These are phyloP conservation scores for Leccinum subtestaceum DNA, from an alignment of 768 basidiomycete genomes.

Conservation along the genomic window DNA sequence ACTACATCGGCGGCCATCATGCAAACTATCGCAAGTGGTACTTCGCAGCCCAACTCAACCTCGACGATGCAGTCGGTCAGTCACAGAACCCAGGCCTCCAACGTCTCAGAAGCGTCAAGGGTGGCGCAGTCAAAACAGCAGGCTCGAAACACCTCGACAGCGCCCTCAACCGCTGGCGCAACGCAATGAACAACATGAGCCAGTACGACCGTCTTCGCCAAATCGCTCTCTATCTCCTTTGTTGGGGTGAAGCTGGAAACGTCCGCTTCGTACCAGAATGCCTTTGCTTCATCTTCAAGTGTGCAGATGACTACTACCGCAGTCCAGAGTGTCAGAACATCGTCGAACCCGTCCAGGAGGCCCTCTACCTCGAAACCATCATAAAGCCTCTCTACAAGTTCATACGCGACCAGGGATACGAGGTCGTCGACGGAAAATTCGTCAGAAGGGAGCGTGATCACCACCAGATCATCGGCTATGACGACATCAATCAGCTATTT, in stretches of 20 bases:
- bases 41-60: slow-evolving; percentile 97
- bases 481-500: slow-evolving; percentile 98
- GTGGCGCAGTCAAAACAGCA: slow-evolving; percentile 46
- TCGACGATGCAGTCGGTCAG: slow-evolving; percentile 97
- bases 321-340: slow-evolving; percentile 96
- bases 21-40: slow-evolving; percentile 99
- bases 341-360: slow-evolving; percentile 90
- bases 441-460: slow-evolving; percentile 93
- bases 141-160: slow-evolving; percentile 84
- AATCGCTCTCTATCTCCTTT: slow-evolving; percentile 91
- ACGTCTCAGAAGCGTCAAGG: slow-evolving; percentile 81
- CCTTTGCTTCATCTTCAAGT: slow-evolving; percentile 99
- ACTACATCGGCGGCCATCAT: slow-evolving; percentile 98
- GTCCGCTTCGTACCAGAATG: slow-evolving; percentile 97
- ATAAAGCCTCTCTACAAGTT: slow-evolving; percentile 95
- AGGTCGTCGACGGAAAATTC: slow-evolving; percentile 92
- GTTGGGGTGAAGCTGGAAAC: slow-evolving; percentile 98
- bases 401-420: slow-evolving; percentile 97
- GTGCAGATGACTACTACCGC: slow-evolving; percentile 99
- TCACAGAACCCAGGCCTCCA: slow-evolving; percentile 91
- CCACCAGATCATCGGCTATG: slow-evolving; percentile 96
- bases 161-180: slow-evolving; percentile 92
- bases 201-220: slow-evolving; percentile 97
- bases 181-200: slow-evolving; percentile 99
- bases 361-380: slow-evolving; percentile 85